A percentile compares a stretch with the other conserved stretches of the same genome.
These are phyloP conservation scores for Cryphonectria parasitica DNA, from an alignment of 2,329 filamentous ascomycete genomes.

Conservation along the genomic window DNA sequence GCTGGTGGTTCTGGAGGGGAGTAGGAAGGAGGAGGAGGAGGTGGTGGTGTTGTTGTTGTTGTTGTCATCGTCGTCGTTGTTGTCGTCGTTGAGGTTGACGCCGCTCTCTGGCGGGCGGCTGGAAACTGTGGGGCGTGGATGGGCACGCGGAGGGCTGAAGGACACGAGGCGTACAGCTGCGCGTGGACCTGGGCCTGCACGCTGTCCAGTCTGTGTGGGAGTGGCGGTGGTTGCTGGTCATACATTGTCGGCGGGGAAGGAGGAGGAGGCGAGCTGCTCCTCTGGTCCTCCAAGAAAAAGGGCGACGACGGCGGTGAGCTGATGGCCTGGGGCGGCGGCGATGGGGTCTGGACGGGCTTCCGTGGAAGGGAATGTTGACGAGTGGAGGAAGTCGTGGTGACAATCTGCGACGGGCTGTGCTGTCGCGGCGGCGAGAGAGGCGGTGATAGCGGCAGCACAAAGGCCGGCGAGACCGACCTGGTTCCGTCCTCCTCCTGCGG, in stretches of 20 bases:
- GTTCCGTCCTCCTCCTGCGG: neutral
- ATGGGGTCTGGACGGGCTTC: conserved; percentile 27
- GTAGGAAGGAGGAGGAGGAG: neutral
- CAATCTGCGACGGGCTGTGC: neutral
- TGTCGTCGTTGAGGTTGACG: neutral
- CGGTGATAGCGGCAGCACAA: neutral
- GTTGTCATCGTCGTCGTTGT: neutral
- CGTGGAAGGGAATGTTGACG: neutral
- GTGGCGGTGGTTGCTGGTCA: neutral
- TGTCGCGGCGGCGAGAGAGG: neutral
- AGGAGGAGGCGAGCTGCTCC: neutral
- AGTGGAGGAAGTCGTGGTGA: neutral
- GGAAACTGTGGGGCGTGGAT: neutral
- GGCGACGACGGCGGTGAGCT: conserved; percentile 10
- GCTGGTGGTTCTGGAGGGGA: neutral
- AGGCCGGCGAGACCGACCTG: neutral
- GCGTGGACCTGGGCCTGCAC: conserved; percentile 10
- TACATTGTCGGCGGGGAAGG: neutral
- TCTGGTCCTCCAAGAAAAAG: neutral
- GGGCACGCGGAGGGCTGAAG: conserved; percentile 2
- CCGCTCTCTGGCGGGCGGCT: neutral
- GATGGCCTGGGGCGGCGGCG: conserved; percentile 27
- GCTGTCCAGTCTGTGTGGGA: neutral
- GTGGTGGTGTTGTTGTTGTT: too few relatives aligned
- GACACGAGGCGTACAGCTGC: conserved; percentile 6